Percentiles rank a stretch among this genome's conserved stretches.
These are phyloP conservation scores for Dactylellina haptotyla DNA, from an alignment of 2,329 filamentous ascomycete species.

Conservation along the genomic window DNA sequence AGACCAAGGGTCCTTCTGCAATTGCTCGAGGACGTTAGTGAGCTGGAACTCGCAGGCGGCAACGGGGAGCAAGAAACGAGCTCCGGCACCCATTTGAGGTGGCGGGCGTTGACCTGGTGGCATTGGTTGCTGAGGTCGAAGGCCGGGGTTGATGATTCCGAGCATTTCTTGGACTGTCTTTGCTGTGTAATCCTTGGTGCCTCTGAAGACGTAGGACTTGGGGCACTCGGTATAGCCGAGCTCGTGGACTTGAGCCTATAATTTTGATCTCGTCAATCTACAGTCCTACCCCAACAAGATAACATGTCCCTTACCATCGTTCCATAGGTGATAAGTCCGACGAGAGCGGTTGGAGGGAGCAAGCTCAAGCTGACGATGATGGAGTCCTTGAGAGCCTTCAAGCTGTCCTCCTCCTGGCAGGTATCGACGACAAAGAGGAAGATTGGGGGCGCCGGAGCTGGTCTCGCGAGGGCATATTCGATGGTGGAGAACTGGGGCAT, in stretches of 20 bases:
- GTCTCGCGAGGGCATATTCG: conserved; percentile 82
- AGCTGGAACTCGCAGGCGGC: conserved; percentile 97
- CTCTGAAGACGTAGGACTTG: conserved; percentile 97
- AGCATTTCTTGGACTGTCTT: conserved; percentile 99
- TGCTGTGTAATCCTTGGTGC: conserved; percentile 96
- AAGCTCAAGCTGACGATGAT: conserved; percentile 86
- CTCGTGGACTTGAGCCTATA: conserved; percentile 92
- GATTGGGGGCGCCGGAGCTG: conserved; percentile 85
- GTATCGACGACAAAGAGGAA: conserved; percentile 89
- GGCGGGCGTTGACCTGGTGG: conserved; percentile 69
- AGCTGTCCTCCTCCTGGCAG: conserved; percentile 86
- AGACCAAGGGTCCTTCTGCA: conserved; percentile 97
- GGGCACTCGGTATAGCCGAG: conserved; percentile 97
- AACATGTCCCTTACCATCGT: conserved; percentile 76
- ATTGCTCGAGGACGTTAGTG: conserved; percentile 91
- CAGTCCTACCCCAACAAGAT: background rate
- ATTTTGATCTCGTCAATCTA: background rate
- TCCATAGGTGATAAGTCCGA: conserved; percentile 85
- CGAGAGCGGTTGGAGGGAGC: conserved; percentile 81
- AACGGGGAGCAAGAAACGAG: conserved; percentile 91
- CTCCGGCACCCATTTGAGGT: conserved; percentile 74
- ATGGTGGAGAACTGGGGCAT: conserved; percentile 87
- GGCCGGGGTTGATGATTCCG: conserved; percentile 76
- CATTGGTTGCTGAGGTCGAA: conserved; percentile 78
- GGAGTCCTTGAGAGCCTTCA: conserved; percentile 84